Conservation (phyloP, 371 early-diverging fungal species). For the Mucor ambiguus region DNA sequence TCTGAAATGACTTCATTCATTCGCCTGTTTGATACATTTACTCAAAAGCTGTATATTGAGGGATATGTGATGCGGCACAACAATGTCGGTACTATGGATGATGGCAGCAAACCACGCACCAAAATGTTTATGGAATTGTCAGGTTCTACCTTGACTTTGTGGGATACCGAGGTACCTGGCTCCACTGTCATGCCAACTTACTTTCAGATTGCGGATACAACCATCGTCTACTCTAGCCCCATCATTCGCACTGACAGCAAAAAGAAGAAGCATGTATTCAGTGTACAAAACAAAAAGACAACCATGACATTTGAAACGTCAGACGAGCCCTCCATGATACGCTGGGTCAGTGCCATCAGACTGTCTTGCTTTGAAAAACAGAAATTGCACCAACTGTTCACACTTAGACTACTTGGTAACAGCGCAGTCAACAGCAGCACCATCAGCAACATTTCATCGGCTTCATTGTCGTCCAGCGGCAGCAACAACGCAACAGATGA, state of each 20-base stretch:
- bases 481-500: neutral
- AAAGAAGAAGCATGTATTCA: slow-evolving; percentile 50
- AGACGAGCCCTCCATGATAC: slow-evolving; percentile 43
- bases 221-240: slow-evolving; percentile 43
- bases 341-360: slow-evolving; percentile 71
- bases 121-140: slow-evolving; percentile 72
- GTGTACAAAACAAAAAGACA: slow-evolving; percentile 37
- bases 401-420: slow-evolving; percentile 52
- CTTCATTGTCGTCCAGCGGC: slow-evolving; percentile 29
- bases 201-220: slow-evolving; percentile 65
- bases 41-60: slow-evolving; percentile 69
- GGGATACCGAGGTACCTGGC: slow-evolving; percentile 51
- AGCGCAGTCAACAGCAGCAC: neutral
- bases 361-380: slow-evolving; percentile 76
- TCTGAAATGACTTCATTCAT: slow-evolving; percentile 37
- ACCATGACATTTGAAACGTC: slow-evolving; percentile 58
- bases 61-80: slow-evolving; percentile 70
- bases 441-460: slow-evolving; percentile 3
- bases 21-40: slow-evolving; percentile 54
- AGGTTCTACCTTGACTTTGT: slow-evolving; percentile 67
- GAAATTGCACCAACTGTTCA: slow-evolving; percentile 74
- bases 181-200: slow-evolving; percentile 63
- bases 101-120: slow-evolving; percentile 58
- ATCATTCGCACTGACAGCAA: slow-evolving; percentile 35
- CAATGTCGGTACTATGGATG: slow-evolving; percentile 10